A percentile compares a stretch with the other conserved stretches of the same genome.
These are phyloP conservation scores for Colletotrichum echinochloae DNA, from an alignment of 2,329 filamentous ascomycete genomes.

Conservation along the genomic window DNA sequence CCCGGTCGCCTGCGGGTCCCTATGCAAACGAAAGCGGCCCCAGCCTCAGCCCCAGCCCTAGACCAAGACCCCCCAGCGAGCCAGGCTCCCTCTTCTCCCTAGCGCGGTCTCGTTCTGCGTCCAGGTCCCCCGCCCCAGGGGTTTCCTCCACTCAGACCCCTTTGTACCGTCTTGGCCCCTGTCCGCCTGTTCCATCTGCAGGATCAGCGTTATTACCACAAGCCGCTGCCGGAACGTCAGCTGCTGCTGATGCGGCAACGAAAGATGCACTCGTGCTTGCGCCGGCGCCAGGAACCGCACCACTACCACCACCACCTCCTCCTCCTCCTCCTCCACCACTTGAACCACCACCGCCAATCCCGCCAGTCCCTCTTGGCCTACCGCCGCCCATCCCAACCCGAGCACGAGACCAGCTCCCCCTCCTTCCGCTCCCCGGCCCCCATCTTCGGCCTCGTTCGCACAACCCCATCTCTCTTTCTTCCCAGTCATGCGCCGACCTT, in stretches of 20 bases:
- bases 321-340: slow-evolving; percentile 11
- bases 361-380: slow-evolving; percentile 2
- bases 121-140: slow-evolving; percentile 36
- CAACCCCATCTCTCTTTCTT: slow-evolving; percentile 35
- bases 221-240: slow-evolving; percentile 24
- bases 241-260: slow-evolving; percentile 37
- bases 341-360: slow-evolving; percentile 11
- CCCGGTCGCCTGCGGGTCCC: neutral
- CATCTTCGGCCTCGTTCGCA: slow-evolving; percentile 40
- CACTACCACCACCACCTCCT: slow-evolving; percentile 1
- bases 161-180: slow-evolving; percentile 16
- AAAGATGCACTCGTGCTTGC: slow-evolving; percentile 10
- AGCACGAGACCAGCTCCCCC: slow-evolving; percentile 11
- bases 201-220: slow-evolving; percentile 39
- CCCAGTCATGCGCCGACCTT: slow-evolving; percentile 39
- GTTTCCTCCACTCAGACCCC: slow-evolving; percentile 34
- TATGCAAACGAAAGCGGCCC: neutral
- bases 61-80: slow-evolving; percentile 34
- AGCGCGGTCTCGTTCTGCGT: slow-evolving; percentile 35
- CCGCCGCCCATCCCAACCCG: slow-evolving; percentile 5
- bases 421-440: slow-evolving; percentile 25
- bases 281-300: slow-evolving; percentile 14
- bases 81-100: slow-evolving; percentile 38
- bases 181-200: slow-evolving; percentile 33
- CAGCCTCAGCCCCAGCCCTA: slow-evolving; percentile 6